Conservation (phyloP, 768 basidiomycete genomes). For the Pulveroboletus sp. region DNA sequence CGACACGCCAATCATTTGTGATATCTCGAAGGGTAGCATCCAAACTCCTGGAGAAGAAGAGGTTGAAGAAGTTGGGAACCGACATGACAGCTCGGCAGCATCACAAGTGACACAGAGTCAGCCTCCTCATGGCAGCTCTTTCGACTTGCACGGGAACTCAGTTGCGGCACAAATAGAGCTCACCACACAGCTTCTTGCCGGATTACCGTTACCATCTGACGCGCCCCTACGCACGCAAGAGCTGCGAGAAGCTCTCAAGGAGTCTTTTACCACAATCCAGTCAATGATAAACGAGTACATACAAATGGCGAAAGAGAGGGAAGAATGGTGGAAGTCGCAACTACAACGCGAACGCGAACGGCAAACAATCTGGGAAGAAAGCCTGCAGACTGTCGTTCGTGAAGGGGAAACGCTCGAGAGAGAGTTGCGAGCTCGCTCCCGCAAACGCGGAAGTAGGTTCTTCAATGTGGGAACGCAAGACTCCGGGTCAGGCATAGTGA, state of each 20-base stretch:
- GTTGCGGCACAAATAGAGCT: conserved; percentile 75
- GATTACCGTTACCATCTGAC: conserved; percentile 34
- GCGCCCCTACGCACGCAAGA: conserved; percentile 26
- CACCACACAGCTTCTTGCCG: conserved; percentile 57
- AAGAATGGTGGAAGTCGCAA: conserved; percentile 69
- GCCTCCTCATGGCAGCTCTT: conserved; percentile 55
- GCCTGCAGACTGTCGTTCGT: conserved; percentile 75
- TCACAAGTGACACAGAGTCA: conserved; percentile 35
- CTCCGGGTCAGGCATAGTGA: conserved; percentile 15
- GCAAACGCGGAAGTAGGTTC: conserved; percentile 55
- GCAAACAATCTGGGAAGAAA: conserved; percentile 84
- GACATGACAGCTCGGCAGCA: conserved; percentile 44
- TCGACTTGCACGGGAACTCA: conserved; percentile 67
- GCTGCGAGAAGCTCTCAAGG: conserved; percentile 51
- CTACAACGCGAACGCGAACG: conserved; percentile 60
- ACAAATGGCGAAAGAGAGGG: conserved; percentile 69
- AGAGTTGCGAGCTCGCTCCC: conserved; percentile 61
- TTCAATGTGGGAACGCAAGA: conserved; percentile 37
- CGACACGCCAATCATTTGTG: background rate
- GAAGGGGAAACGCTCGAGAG: conserved; percentile 82
- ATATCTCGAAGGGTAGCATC: conserved; percentile 15
- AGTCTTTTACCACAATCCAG: conserved; percentile 54
- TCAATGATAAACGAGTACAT: conserved; percentile 62
- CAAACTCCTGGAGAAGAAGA: conserved; percentile 28
- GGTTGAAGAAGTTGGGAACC: conserved; percentile 29